Evolutionary conservation across 2,329 filamentous ascomycete species (phyloP).

Genomic region (Diaporthe capsici): DNA sequence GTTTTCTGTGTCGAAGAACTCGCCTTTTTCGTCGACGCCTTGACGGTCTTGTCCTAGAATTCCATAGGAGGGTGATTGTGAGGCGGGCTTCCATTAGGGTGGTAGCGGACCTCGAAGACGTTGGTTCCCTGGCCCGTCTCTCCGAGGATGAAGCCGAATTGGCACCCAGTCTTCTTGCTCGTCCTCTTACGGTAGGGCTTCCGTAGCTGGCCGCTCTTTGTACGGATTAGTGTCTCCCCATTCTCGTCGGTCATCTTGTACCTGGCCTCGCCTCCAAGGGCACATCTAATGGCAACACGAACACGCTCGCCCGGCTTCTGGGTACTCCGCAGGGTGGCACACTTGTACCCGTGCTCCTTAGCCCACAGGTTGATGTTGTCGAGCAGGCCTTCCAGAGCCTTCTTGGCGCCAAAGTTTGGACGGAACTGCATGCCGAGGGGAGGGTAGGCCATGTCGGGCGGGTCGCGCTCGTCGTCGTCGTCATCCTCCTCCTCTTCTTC

Average conservation of each 20-base stretch:
- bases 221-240: slow-evolving; percentile 41
- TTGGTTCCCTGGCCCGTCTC: slow-evolving; percentile 42
- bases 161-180: slow-evolving; percentile 43
- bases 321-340: slow-evolving; percentile 42
- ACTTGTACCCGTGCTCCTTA: slow-evolving; percentile 43
- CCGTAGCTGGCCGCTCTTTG: slow-evolving; percentile 42
- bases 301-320: slow-evolving; percentile 42
- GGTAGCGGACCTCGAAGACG: slow-evolving; percentile 42
- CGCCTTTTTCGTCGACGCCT: neutral
- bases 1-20: fast-evolving
- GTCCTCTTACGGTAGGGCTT: slow-evolving; percentile 43
- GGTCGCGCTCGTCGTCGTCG: slow-evolving; percentile 41
- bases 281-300: slow-evolving; percentile 41
- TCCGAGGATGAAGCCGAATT: slow-evolving; percentile 42
- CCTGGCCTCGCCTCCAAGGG: slow-evolving; percentile 41
- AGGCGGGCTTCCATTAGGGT: slow-evolving; percentile 41
- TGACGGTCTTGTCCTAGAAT: neutral
- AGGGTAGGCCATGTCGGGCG: slow-evolving; percentile 43
- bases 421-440: slow-evolving; percentile 43
- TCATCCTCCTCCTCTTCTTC: slow-evolving; percentile 39
- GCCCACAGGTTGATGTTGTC: slow-evolving; percentile 43
- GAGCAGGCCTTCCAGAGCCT: slow-evolving; percentile 41
- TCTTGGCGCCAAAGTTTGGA: slow-evolving; percentile 42
- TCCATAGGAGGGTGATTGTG: slow-evolving; percentile 42
- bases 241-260: slow-evolving; percentile 43